Conservation (phyloP, 2,329 filamentous ascomycete genomes). For the Esteya vermicola region DNA sequence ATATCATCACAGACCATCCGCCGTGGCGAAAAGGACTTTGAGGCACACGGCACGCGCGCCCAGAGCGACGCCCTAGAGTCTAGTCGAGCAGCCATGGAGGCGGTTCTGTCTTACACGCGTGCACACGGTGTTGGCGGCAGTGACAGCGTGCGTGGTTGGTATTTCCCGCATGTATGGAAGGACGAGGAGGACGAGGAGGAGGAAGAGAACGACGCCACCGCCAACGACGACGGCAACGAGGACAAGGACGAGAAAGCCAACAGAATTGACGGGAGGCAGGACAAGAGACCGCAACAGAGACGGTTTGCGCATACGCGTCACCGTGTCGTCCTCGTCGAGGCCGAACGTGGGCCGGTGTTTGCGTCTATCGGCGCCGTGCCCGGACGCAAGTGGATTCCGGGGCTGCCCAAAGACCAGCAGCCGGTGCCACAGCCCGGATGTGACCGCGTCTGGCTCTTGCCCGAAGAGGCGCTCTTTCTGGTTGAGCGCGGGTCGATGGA, state of each 20-base stretch:
- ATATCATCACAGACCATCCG: conserved; percentile 56
- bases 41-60: conserved; percentile 73
- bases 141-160: conserved; percentile 48
- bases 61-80: conserved; percentile 68
- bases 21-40: conserved; percentile 94
- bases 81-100: conserved; percentile 77
- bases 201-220: conserved; percentile 11
- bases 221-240: no score
- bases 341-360: conserved; percentile 57
- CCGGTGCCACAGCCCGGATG: conserved; percentile 24
- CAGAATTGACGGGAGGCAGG: background rate
- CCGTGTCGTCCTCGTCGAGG: conserved; percentile 53
- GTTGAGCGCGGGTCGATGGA: conserved; percentile 80
- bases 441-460: conserved; percentile 66
- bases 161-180: conserved; percentile 49
- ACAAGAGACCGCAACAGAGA: conserved; percentile 2
- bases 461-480: conserved; percentile 82
- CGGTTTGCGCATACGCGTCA: conserved; percentile 22
- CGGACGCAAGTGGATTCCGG: conserved; percentile 22
- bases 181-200: conserved; percentile 13
- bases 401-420: conserved; percentile 33
- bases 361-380: conserved; percentile 48
- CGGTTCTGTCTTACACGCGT: conserved; percentile 65
- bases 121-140: conserved; percentile 36
- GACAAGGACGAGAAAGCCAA: conserved; percentile 3